Evolutionary conservation across 1,139 yeast genomes (phyloP).

Genomic region (Geotrichum fermentans): DNA sequence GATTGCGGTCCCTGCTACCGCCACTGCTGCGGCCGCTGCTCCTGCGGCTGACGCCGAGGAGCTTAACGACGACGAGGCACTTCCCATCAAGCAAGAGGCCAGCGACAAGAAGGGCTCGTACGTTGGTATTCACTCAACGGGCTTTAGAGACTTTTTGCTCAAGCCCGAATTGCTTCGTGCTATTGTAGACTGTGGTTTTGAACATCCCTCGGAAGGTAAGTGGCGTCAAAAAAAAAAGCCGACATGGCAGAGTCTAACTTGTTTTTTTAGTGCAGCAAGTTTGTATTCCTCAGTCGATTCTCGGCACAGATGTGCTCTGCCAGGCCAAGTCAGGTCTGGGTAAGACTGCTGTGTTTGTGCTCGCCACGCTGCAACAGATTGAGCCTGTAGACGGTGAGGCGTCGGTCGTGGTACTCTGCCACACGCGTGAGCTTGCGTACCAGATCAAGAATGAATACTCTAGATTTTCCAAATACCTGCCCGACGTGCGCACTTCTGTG

Average conservation of each 20-base stretch:
- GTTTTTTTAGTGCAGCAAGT: constrained; percentile 76
- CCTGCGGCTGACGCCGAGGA: constrained; percentile 27
- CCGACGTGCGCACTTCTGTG: constrained; percentile 93
- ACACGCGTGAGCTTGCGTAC: constrained; percentile 97
- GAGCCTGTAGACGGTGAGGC: constrained; percentile 98
- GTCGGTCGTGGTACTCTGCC: constrained; percentile 89
- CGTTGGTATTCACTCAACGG: constrained; percentile 96
- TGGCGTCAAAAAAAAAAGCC: constrained; percentile 27
- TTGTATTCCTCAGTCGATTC: constrained; percentile 95
- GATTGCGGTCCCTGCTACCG: constrained; percentile 67
- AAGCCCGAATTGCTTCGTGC: constrained; percentile 97
- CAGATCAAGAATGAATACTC: constrained; percentile 97
- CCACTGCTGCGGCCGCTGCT: constrained; percentile 37
- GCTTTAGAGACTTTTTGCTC: constrained; percentile 93
- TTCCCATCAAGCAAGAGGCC: constrained; percentile 41
- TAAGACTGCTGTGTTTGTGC: constrained; percentile 96
- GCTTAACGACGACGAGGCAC: constrained; percentile 26
- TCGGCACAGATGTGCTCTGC: constrained; percentile 95
- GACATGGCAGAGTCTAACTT: too few species aligned
- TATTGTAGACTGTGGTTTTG: constrained; percentile 97
- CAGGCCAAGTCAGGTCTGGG: constrained; percentile 99
- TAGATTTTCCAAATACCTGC: constrained; percentile 97
- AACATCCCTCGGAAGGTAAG: constrained; percentile 98
- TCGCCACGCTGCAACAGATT: constrained; percentile 92
- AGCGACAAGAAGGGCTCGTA: constrained; percentile 93